These are phyloP conservation scores for Candida pseudoviswanathii DNA, from an alignment of 1,139 yeast species.

Conservation along the genomic window DNA sequence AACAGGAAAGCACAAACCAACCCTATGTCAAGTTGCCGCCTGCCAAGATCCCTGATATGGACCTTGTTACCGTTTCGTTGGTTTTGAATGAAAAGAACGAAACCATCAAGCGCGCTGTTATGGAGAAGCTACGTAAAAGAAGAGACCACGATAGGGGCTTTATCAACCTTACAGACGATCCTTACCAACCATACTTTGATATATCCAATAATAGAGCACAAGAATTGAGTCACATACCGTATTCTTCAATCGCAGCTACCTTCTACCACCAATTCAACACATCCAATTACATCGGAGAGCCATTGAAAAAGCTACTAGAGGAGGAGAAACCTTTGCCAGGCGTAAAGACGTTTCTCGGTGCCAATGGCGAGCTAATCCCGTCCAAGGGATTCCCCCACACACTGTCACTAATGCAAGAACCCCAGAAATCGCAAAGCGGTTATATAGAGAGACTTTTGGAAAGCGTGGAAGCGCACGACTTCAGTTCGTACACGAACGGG, in stretches of 20 bases:
- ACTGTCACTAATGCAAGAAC: constrained; percentile 38
- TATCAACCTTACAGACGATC: constrained; percentile 86
- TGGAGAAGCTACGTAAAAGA: constrained; percentile 77
- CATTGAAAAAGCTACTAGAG: constrained; percentile 42
- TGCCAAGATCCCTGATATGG: constrained; percentile 91
- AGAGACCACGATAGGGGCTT: constrained; percentile 71
- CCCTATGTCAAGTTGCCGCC: constrained; percentile 88
- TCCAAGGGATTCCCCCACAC: constrained; percentile 46
- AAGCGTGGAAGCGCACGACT: constrained; percentile 49
- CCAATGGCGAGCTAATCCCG: constrained; percentile 48
- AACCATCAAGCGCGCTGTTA: constrained; percentile 77
- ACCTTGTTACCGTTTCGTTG: constrained; percentile 77
- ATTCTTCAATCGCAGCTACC: constrained; percentile 75
- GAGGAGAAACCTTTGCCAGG: constrained; percentile 48
- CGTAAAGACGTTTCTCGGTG: constrained; percentile 46
- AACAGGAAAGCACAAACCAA: constrained; percentile 48
- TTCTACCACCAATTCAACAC: constrained; percentile 71
- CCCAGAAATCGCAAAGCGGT: constrained; percentile 26
- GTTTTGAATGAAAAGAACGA: constrained; percentile 76
- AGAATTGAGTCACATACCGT: constrained; percentile 70
- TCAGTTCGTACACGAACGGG: constrained; percentile 49
- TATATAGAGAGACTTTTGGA: constrained; percentile 45
- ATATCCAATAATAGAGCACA: constrained; percentile 51
- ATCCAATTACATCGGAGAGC: constrained; percentile 52
- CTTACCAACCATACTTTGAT: constrained; percentile 84